Evolutionary conservation across 2,329 filamentous ascomycete species (phyloP), one percentile per base, ranked within the genome.

Genomic region (Curvularia hawaiiensis): DNA sequence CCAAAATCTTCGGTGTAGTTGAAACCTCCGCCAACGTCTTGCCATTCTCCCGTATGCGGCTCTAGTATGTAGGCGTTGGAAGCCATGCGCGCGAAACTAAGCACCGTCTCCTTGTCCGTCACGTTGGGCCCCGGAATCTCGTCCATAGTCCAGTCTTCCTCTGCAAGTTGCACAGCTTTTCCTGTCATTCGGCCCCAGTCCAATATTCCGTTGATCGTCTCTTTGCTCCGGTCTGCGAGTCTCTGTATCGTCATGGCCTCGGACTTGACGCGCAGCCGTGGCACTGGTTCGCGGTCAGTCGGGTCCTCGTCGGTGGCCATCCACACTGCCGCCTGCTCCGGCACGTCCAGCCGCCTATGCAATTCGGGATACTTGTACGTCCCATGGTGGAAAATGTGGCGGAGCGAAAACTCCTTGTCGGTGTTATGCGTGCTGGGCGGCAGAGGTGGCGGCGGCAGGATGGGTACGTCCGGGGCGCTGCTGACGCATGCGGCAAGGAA

Each of bases 311-410:
- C 86, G 50, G 83, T 82, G 11, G 84, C 80, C 54, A 90, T 79
- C 79, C 84, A 89, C 45, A 94, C 79, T 33, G 82, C 78, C 16
- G 88, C 83, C 44, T 87, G 80, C 10, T 83, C 77, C 20, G 84
- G 79, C 31, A 97, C 80, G 75, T 98, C 92, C 60, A 89, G 82
- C 66, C 86, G 88, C 57, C 89, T 84, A 75, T 97, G 91, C 16
- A 97, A 84, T 5, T 83, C 78, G 3, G 93, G 93, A 66, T 96
- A 86, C 65, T 84, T 62, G 75, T 94, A 85, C 40, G 91, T 90
- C 57, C 94, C 94, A 78, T 97, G 93, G 75, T 97, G 93, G 78
- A 91, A 95, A 70, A 98, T 88, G 77, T 99, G 94, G 68, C 92
- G 88, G 55, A 99, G 85, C 8, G 73, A 65, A 59, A 76, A 75